Evolutionary conservation across 129 eudicot species (phyloP).

Genomic region (Ambrosia artemisiifolia): DNA sequence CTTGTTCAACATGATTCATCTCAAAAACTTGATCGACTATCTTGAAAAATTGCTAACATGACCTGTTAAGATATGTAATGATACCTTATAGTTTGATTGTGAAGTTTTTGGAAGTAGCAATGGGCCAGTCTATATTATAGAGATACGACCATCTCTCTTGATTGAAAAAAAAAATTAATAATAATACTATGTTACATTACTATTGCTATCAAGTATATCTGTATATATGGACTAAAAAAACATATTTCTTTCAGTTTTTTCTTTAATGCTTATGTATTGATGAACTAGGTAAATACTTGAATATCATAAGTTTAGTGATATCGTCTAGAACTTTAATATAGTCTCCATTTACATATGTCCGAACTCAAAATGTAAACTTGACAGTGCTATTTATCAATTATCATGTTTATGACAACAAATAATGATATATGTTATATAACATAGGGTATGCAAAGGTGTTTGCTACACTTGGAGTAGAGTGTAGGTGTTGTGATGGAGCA

Average conservation of each 20-base stretch:
- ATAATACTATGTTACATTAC: not conserved
- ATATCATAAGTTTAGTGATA: no score
- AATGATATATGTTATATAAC: conserved; percentile 1
- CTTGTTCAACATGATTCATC: not conserved
- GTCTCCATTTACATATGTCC: no score
- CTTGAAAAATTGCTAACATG: not conserved
- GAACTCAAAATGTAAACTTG: not conserved
- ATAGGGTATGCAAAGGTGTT: conserved; percentile 36
- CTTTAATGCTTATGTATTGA: no score
- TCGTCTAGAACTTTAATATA: no score
- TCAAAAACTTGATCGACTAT: not conserved
- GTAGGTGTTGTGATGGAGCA: conserved; percentile 54
- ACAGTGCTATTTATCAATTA: not conserved
- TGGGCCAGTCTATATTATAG: not conserved
- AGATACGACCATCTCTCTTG: not conserved
- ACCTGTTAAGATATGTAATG: no score
- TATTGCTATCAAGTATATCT: no score
- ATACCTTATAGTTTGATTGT: no score
- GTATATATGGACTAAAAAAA: no score
- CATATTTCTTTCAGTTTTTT: no score
- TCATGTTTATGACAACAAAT: not conserved
- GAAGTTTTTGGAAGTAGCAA: no score
- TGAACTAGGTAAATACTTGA: no score
- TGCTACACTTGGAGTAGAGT: conserved; percentile 48
- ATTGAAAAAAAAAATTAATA: not conserved